These are phyloP conservation scores for Trypanosoma theileri DNA, from an alignment of 208 protist genomes.

Conservation along the genomic window DNA sequence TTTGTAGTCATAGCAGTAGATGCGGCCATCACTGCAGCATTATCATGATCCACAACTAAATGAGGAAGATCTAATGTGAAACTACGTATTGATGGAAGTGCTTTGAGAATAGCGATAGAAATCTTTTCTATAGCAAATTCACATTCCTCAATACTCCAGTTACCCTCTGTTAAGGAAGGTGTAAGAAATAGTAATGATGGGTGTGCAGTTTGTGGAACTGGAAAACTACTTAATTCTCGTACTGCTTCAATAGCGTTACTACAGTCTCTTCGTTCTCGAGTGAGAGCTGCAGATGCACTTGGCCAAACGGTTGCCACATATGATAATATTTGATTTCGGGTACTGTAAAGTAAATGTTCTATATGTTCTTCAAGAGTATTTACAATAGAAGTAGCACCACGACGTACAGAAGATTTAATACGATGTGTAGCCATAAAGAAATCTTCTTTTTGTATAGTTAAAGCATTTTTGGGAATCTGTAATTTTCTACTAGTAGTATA, in stretches of 20 bases:
- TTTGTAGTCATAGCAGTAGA: neutral
- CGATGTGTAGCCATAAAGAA: conserved; percentile 70
- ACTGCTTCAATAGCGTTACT: conserved; percentile 52
- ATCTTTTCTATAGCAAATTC: conserved; percentile 31
- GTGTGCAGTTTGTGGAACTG: conserved; percentile 49
- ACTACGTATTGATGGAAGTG: conserved; percentile 30
- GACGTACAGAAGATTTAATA: conserved; percentile 62
- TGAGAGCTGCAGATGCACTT: conserved; percentile 40
- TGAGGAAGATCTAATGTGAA: conserved; percentile 46
- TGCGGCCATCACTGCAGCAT: conserved; percentile 1
- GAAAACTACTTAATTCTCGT: conserved; percentile 50
- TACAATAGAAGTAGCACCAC: conserved; percentile 26
- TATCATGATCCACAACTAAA: conserved; percentile 36
- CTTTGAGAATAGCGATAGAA: conserved; percentile 9
- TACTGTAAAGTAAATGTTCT: conserved; percentile 55
- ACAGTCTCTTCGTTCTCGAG: conserved; percentile 46
- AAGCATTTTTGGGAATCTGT: conserved; percentile 33
- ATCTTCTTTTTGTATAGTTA: conserved; percentile 53
- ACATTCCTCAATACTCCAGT: conserved; percentile 17
- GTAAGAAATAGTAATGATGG: conserved; percentile 60
- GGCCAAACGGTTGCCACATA: conserved; percentile 51
- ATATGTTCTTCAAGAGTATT: conserved; percentile 43
- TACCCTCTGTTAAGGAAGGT: conserved; percentile 8
- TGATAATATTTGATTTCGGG: conserved; percentile 39
- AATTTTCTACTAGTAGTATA: conserved; percentile 63